Base-by-base conservation (phyloP, 164 flowering plant genomes). In the Amborella trichopoda region DNA sequence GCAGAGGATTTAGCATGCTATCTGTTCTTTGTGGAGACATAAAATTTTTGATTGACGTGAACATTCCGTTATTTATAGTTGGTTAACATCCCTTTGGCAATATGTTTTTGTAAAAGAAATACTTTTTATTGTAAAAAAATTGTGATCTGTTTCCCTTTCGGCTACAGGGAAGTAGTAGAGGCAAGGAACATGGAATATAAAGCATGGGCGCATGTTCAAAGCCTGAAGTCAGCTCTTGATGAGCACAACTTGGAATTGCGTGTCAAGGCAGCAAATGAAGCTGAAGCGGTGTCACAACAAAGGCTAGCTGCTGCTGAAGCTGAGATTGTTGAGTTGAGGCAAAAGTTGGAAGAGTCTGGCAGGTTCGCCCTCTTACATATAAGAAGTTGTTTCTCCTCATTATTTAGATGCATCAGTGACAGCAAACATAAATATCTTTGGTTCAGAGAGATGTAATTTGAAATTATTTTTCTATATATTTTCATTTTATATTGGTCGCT, bases 251-350 rank as follows among this genome's bases (percentile, higher is more conserved):
- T 93, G 65, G 99, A 85, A 62, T 50, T 68, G 44, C 80, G 93
- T 41, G 99, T 93, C 17, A 88, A 93, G 64, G 65, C 64, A 34
- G 95, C 97, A 44, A 89, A 72, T 68, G 93, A 85, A 78, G 94
- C 91, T 46, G 99, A 93, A 72, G 95, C 99, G 18, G 49, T 55
- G 49, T 74, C 95, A 20, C 99, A 93, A 49, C 97, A 89, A 64
- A 73, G 66, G 59, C 68, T 89, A 44, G 97, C 94, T 62, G 76
- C 93, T 68, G 86, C 94, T 41, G 97, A 89, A 77, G 94, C 97
- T 60, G 82, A 79, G 66, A 85, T 93, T 72, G 94, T 93, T 47
- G 90, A 81, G 33, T 40, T 85, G 49, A 78, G 97, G 56, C 87
- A 73, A 75, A 93, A 68, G 49, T 66, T 70, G 54, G 94, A 88